Evolutionary conservation across 441 rosid species (phyloP).

Genomic region (Erysimum pusillum): DNA sequence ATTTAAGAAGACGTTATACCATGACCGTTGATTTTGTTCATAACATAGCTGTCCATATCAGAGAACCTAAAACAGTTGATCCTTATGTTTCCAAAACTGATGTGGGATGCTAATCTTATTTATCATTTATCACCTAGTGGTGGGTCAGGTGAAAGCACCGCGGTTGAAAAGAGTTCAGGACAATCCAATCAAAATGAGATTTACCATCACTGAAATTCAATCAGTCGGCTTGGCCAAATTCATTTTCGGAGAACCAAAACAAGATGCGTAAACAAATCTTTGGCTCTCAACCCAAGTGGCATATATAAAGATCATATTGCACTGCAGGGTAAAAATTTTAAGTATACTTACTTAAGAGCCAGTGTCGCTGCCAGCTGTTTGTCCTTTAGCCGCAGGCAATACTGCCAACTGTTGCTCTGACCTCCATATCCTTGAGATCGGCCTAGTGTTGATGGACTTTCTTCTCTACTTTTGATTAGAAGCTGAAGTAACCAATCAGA

Average conservation of each 20-base stretch:
- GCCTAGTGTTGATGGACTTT: constrained; percentile 63
- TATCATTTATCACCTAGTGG: not conserved
- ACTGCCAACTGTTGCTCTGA: constrained; percentile 92
- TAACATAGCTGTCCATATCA: constrained; percentile 11
- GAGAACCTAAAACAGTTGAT: not conserved
- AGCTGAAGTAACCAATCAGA: constrained; percentile 91
- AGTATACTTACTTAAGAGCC: constrained; percentile 80
- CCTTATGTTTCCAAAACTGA: constrained; percentile 1
- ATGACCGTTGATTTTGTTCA: constrained; percentile 15
- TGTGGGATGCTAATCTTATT: constrained; percentile 19
- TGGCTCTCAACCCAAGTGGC: constrained; percentile 27
- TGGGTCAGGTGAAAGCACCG: constrained; percentile 13
- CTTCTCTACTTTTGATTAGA: constrained; percentile 83
- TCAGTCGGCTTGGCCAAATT: constrained; percentile 24
- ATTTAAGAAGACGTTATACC: not conserved
- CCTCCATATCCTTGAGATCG: constrained; percentile 68
- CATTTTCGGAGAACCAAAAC: constrained; percentile 22
- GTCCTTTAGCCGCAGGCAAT: constrained; percentile 96
- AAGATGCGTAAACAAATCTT: constrained; percentile 15
- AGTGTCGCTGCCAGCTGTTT: constrained; percentile 91
- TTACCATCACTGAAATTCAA: not conserved
- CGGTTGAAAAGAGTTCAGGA: not conserved
- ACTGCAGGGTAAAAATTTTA: constrained; percentile 9
- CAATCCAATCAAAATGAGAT: constrained; percentile 4
- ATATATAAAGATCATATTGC: not conserved